These are phyloP conservation scores for Dispira simplex DNA, from an alignment of 192 early-diverging fungal species.

Conservation along the genomic window DNA sequence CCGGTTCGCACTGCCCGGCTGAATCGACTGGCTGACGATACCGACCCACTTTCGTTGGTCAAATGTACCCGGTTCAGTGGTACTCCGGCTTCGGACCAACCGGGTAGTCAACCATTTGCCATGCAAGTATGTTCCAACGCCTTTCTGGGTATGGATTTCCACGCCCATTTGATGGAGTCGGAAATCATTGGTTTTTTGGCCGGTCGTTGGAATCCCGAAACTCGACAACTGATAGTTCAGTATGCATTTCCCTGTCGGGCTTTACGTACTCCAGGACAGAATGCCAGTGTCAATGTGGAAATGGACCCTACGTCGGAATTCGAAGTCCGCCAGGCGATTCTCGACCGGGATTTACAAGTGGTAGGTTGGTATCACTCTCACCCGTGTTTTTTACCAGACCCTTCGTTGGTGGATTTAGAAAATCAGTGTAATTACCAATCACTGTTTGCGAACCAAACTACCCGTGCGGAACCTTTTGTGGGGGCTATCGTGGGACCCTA, in stretches of 20 bases:
- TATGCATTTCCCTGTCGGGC: constrained; percentile 64
- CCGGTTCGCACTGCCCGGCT: constrained; percentile 21
- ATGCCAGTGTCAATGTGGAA: constrained; percentile 64
- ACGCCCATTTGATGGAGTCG: constrained; percentile 74
- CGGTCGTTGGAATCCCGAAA: constrained; percentile 47
- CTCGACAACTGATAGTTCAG: constrained; percentile 36
- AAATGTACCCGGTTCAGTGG: constrained; percentile 64
- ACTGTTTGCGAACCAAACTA: constrained; percentile 46
- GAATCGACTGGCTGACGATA: constrained; percentile 11
- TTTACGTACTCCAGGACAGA: constrained; percentile 46
- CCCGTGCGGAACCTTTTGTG: constrained; percentile 58
- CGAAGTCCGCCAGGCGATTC: constrained; percentile 58
- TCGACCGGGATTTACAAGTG: constrained; percentile 49
- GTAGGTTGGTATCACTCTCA: constrained; percentile 96
- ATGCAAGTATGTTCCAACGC: constrained; percentile 59
- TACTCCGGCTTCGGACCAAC: constrained; percentile 39
- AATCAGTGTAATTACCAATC: constrained; percentile 78
- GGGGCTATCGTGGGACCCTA: constrained; percentile 87
- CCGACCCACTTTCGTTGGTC: constrained; percentile 67
- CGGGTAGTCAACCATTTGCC: constrained; percentile 67
- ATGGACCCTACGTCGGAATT: constrained; percentile 72
- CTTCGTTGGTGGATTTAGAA: constrained; percentile 75
- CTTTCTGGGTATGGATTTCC: constrained; percentile 77
- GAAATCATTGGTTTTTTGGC: constrained; percentile 86
- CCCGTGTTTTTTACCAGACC: constrained; percentile 76